A percentile compares a stretch with the other conserved stretches of the same genome.
Evolutionary conservation across 2,329 filamentous ascomycete species (phyloP).

Genomic region (Hortaea sp.): DNA sequence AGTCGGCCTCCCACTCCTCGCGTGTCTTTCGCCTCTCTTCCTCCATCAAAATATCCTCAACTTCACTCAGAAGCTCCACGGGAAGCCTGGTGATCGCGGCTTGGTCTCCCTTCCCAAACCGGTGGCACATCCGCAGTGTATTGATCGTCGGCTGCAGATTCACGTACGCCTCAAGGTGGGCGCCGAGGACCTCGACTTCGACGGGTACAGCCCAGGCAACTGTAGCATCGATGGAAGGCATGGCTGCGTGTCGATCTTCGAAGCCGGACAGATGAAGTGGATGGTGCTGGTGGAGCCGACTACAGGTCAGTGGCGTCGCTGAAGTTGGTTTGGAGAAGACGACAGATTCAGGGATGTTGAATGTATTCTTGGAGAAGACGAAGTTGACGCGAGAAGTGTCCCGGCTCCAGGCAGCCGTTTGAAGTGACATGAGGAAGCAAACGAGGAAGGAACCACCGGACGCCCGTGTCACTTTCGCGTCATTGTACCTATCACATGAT

Average conservation of each 20-base stretch:
- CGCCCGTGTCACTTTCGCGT: too few relatives aligned
- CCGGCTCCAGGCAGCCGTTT: too few relatives aligned
- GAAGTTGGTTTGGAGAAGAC: too few relatives aligned
- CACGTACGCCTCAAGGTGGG: constrained; percentile 7
- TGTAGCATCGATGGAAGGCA: not conserved
- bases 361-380: too few relatives aligned
- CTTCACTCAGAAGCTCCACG: constrained; percentile 4
- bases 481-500: too few relatives aligned
- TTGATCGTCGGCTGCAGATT: constrained; percentile 1
- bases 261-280: not conserved
- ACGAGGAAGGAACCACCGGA: too few relatives aligned
- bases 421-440: too few relatives aligned
- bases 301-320: too few relatives aligned
- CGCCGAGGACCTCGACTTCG: constrained; percentile 2
- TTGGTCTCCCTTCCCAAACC: constrained; percentile 4
- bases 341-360: too few relatives aligned
- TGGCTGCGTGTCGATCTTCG: not conserved
- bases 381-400: too few relatives aligned
- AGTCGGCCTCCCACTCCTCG: constrained; percentile 1
- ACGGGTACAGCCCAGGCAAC: constrained; percentile 6
- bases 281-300: not conserved
- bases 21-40: not conserved
- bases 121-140: constrained; percentile 7
- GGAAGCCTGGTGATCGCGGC: constrained; percentile 5
- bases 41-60: constrained; percentile 6